These are phyloP conservation scores for Starmerella apis DNA, from an alignment of 805 yeast genomes.

Conservation along the genomic window DNA sequence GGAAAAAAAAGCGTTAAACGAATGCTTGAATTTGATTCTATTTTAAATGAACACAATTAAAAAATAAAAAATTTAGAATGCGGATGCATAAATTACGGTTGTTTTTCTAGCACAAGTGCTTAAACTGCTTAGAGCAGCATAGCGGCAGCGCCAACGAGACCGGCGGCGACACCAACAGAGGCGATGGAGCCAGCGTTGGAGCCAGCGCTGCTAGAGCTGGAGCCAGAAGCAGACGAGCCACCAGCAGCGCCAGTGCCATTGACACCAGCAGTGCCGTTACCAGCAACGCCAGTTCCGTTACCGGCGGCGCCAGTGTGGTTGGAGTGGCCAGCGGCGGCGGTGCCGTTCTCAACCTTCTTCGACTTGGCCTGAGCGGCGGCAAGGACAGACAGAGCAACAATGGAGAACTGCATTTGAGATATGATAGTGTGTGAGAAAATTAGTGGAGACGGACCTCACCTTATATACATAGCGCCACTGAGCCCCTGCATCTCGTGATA, in stretches of 20 bases:
- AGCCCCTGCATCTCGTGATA: slow-evolving; percentile 8
- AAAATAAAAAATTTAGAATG: not conserved
- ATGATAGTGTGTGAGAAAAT: not conserved
- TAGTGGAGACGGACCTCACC: not conserved
- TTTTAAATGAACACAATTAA: not conserved
- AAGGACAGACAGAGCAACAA: slow-evolving; percentile 22
- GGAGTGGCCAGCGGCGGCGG: slow-evolving; percentile 6
- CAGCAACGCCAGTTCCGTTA: slow-evolving; percentile 6
- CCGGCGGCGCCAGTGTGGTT: slow-evolving; percentile 6
- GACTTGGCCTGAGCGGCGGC: slow-evolving; percentile 18
- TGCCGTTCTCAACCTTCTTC: slow-evolving; percentile 7
- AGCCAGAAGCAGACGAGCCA: slow-evolving; percentile 23
- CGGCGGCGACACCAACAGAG: slow-evolving; percentile 21
- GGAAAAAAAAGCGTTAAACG: no score
- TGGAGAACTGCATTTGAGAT: slow-evolving; percentile 19
- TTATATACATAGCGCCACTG: slow-evolving; percentile 7
- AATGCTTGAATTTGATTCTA: no score
- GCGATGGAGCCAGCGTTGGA: slow-evolving; percentile 16
- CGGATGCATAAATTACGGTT: not conserved
- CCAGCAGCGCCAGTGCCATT: slow-evolving; percentile 17
- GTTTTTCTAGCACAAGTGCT: slow-evolving; percentile 1
- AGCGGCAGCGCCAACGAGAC: slow-evolving; percentile 22
- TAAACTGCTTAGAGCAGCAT: slow-evolving; percentile 19
- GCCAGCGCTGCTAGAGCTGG: slow-evolving; percentile 1
- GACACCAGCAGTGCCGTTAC: slow-evolving; percentile 8